These are phyloP conservation scores for Oryza meyeriana DNA, from an alignment of 176 grass and related monocot genomes.

Conservation along the genomic window DNA sequence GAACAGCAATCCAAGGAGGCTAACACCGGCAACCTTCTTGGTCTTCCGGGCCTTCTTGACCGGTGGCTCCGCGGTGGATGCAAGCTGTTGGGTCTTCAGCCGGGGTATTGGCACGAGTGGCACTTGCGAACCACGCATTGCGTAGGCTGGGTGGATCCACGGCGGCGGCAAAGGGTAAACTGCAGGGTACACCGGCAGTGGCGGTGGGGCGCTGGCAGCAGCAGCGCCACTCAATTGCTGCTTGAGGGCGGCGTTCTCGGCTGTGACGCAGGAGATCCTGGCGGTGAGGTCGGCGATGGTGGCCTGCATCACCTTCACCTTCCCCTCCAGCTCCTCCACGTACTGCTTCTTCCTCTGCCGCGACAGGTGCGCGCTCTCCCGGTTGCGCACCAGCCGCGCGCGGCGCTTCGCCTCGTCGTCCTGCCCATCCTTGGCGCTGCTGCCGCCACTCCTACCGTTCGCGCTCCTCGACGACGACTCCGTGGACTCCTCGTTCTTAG, in stretches of 20 bases:
- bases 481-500: conserved; percentile 43
- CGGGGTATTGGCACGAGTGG: conserved; percentile 63
- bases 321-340: conserved; percentile 60
- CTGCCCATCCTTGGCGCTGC: not conserved
- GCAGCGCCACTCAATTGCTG: conserved; percentile 38
- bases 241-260: conserved; percentile 60
- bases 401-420: conserved; percentile 48
- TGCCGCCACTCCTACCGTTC: not conserved
- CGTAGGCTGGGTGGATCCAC: conserved; percentile 47
- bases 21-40: conserved; percentile 62
- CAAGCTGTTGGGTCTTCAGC: conserved; percentile 36
- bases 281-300: conserved; percentile 60
- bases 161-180: conserved; percentile 42
- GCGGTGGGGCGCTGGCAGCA: not conserved
- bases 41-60: conserved; percentile 60
- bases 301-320: conserved; percentile 67
- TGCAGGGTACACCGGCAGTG: conserved; percentile 40
- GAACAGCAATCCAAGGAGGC: conserved; percentile 48
- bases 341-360: conserved; percentile 77
- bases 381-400: conserved; percentile 58
- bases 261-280: conserved; percentile 54
- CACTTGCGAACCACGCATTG: conserved; percentile 48
- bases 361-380: conserved; percentile 72
- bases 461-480: conserved; percentile 48
- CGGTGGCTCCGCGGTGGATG: conserved; percentile 25